These are phyloP conservation scores for Pouteria glomerata DNA, from an alignment of 148 eudicot species.

Conservation along the genomic window DNA sequence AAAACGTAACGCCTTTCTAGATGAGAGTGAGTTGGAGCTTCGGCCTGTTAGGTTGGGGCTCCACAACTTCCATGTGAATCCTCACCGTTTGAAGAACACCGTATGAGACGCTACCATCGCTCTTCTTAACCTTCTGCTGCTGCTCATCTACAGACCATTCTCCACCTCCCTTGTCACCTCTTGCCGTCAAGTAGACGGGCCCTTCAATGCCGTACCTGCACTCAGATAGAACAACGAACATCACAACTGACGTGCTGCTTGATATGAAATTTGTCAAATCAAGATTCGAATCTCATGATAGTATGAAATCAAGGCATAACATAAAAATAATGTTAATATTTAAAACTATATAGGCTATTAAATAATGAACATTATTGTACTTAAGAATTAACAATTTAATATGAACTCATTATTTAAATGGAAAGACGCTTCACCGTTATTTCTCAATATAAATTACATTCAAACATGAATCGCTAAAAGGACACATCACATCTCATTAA, in stretches of 20 bases:
- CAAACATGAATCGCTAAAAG: too few species aligned
- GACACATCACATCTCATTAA: too few species aligned
- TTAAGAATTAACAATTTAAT: too few species aligned
- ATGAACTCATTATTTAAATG: too few species aligned
- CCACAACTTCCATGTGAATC: conserved; percentile 89
- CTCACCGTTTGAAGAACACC: conserved; percentile 67
- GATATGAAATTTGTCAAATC: too few species aligned
- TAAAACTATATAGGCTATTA: too few species aligned
- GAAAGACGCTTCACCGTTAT: too few species aligned
- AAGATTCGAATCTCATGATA: too few species aligned
- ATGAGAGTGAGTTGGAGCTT: conserved; percentile 83
- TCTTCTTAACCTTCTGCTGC: conserved; percentile 68
- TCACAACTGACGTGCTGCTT: not conserved
- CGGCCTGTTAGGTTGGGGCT: conserved; percentile 89
- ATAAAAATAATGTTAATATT: too few species aligned
- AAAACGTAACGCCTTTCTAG: conserved; percentile 3
- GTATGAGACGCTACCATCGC: conserved; percentile 54
- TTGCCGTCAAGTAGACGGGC: conserved; percentile 67
- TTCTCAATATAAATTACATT: too few species aligned
- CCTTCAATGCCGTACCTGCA: conserved; percentile 94
- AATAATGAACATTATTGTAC: too few species aligned
- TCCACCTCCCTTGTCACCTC: conserved; percentile 53
- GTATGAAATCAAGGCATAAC: too few species aligned
- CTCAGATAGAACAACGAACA: not conserved
- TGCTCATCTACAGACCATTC: conserved; percentile 95